Evolutionary conservation across 2,329 filamentous ascomycete species (phyloP).

Genomic region (Monascus ruber): DNA sequence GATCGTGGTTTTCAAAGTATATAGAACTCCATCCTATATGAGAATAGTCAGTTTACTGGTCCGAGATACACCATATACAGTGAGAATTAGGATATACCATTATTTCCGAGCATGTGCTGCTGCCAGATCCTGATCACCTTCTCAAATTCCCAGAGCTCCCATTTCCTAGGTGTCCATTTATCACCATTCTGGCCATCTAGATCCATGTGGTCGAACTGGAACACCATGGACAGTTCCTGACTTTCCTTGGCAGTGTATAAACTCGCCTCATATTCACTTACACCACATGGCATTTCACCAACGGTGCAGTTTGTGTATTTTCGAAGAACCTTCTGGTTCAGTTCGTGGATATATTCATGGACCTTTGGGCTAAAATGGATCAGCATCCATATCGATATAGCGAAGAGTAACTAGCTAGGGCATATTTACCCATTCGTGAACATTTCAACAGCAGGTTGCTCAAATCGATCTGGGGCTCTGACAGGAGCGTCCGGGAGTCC

Average conservation of each 20-base stretch:
- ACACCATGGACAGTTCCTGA: constrained; percentile 57
- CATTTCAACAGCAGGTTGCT: constrained; percentile 42
- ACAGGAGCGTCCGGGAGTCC: constrained; percentile 38
- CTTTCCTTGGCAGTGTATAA: constrained; percentile 45
- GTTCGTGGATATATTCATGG: constrained; percentile 27
- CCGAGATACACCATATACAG: background rate
- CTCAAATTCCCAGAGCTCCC: constrained; percentile 7
- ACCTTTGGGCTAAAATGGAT: constrained; percentile 19
- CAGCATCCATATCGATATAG: background rate
- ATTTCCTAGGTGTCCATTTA: constrained; percentile 13
- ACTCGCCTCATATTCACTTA: constrained; percentile 47
- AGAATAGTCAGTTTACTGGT: background rate
- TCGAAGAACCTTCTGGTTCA: constrained; percentile 21
- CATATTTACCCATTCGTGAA: constrained; percentile 47
- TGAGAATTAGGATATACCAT: constrained; percentile 4
- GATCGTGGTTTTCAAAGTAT: constrained; percentile 54
- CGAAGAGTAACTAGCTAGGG: background rate
- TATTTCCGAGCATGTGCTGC: constrained; percentile 10
- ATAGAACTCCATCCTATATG: constrained; percentile 42
- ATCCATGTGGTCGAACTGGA: constrained; percentile 30
- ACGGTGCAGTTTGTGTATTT: constrained; percentile 31
- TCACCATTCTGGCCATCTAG: constrained; percentile 10
- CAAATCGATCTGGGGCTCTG: constrained; percentile 29
- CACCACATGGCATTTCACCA: constrained; percentile 36
- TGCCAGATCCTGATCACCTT: constrained; percentile 7